A percentile compares a stretch with the other conserved stretches of the same genome.
Conservation (phyloP, 2,329 filamentous ascomycete genomes). For the Arthrobotrys iridis region DNA sequence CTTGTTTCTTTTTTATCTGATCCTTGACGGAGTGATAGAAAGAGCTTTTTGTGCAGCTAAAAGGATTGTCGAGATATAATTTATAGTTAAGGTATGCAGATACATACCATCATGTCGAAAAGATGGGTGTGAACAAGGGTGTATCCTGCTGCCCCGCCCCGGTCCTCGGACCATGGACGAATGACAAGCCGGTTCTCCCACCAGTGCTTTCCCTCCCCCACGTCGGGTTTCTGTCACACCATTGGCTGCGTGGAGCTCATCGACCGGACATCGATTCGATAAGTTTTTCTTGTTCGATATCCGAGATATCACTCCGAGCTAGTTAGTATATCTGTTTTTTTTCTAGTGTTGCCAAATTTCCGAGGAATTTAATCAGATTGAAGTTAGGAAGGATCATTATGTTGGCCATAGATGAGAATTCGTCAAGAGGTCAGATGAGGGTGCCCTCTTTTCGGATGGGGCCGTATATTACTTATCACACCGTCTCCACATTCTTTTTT, state of each 20-base stretch:
- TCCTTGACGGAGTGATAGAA: not conserved
- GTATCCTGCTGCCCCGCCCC: slow-evolving; percentile 9
- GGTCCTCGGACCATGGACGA: slow-evolving; percentile 32
- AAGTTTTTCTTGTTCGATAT: no score
- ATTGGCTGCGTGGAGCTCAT: slow-evolving; percentile 8
- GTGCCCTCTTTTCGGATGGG: slow-evolving; percentile 29
- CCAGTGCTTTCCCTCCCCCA: no score
- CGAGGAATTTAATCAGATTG: no score
- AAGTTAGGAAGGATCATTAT: no score
- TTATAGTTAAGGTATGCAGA: no score
- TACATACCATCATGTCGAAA: not conserved
- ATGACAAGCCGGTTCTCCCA: slow-evolving; percentile 12
- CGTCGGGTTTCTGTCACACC: slow-evolving; percentile 39
- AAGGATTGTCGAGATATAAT: no score
- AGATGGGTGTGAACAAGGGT: not conserved
- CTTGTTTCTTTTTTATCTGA: not conserved
- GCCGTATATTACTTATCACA: not conserved
- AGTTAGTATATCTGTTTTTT: not conserved
- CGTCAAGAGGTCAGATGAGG: slow-evolving; percentile 32
- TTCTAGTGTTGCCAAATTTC: no score
- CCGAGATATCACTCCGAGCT: not conserved
- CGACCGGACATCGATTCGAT: not conserved
- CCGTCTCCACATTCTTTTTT: not conserved
- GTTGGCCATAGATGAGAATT: no score
- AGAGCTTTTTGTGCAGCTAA: not conserved